phyloP scores from a whole-genome alignment of 2,329 filamentous ascomycete genomes.

The Nemania sp. region DNA sequence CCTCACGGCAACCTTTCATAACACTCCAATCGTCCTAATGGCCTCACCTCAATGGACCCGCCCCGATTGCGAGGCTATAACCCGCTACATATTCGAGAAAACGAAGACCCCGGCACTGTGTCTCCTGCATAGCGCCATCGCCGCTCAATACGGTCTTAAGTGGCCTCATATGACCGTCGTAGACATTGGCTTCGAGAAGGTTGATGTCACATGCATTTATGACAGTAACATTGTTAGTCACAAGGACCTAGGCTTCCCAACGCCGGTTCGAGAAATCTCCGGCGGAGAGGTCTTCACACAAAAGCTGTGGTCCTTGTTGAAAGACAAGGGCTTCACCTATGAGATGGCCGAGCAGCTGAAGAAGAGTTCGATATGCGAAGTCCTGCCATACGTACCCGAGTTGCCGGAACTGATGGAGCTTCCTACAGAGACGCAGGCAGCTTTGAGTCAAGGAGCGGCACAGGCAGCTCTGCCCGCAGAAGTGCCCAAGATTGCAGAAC shows the following conservation, averaged over 20 bases:
- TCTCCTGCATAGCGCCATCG: conserved; percentile 85
- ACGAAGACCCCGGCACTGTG: conserved; percentile 93
- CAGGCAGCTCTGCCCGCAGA: conserved; percentile 41
- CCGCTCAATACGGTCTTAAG: conserved; percentile 82
- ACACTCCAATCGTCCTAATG: conserved; percentile 91
- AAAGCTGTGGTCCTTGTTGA: conserved; percentile 69
- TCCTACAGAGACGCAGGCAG: conserved; percentile 48
- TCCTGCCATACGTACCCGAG: conserved; percentile 60
- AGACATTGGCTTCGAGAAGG: conserved; percentile 90
- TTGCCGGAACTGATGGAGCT: conserved; percentile 54
- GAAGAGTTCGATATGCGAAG: conserved; percentile 68
- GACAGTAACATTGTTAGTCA: conserved; percentile 77
- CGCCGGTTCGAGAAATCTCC: conserved; percentile 56
- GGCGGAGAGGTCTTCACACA: conserved; percentile 88
- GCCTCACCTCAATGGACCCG: conserved; percentile 89
- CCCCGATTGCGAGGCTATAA: conserved; percentile 82
- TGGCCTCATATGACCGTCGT: conserved; percentile 80
- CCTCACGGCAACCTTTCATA: conserved; percentile 90
- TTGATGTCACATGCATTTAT: conserved; percentile 87
- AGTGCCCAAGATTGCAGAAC: conserved; percentile 41
- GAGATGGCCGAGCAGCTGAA: conserved; percentile 75
- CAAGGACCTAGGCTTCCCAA: conserved; percentile 62
- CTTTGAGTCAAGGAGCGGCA: conserved; percentile 35
- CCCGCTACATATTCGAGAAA: conserved; percentile 96
- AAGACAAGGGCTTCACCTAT: conserved; percentile 60